A percentile compares a stretch with the other conserved stretches of the same genome.
Conservation (phyloP, 2,329 filamentous ascomycete species). For the Ceratocystis cacaofunesta region DNA sequence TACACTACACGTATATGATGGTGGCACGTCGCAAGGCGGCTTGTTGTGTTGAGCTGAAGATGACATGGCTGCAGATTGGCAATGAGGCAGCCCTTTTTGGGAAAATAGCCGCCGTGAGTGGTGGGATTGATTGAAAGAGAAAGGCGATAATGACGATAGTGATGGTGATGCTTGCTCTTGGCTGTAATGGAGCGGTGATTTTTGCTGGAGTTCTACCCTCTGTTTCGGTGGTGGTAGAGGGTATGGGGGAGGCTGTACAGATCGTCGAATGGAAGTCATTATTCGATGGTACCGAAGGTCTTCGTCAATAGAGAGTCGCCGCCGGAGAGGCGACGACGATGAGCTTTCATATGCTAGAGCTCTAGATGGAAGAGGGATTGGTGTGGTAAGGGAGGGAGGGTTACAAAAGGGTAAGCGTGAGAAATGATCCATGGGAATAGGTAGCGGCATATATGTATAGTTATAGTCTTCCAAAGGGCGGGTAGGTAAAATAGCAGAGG, state of each 20-base stretch:
- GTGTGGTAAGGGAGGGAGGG: neutral
- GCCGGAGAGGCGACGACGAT: constrained; percentile 25
- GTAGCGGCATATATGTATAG: constrained; percentile 11
- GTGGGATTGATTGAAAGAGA: constrained; percentile 3
- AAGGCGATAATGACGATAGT: neutral
- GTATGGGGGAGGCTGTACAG: constrained; percentile 35
- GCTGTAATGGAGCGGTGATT: neutral
- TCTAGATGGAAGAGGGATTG: neutral
- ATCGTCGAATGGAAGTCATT: constrained; percentile 32
- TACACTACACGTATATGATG: constrained; percentile 43
- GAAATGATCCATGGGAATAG: constrained; percentile 10
- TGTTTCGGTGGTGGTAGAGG: neutral
- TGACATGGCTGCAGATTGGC: constrained; percentile 8
- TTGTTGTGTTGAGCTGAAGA: constrained; percentile 15
- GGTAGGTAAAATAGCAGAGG: neutral
- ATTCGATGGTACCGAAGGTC: constrained; percentile 38
- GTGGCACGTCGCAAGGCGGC: constrained; percentile 33
- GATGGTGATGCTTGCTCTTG: constrained; percentile 8
- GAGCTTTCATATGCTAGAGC: constrained; percentile 5
- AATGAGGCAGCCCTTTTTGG: neutral
- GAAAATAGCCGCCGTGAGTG: constrained; percentile 13
- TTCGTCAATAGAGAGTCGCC: constrained; percentile 40
- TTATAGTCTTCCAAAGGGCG: neutral
- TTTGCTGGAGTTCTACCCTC: neutral
- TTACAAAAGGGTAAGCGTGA: neutral